Percentiles rank a stretch among this genome's conserved stretches.
Evolutionary conservation across 345 rosid species (phyloP).

Genomic region (Anastatica hierochuntica): DNA sequence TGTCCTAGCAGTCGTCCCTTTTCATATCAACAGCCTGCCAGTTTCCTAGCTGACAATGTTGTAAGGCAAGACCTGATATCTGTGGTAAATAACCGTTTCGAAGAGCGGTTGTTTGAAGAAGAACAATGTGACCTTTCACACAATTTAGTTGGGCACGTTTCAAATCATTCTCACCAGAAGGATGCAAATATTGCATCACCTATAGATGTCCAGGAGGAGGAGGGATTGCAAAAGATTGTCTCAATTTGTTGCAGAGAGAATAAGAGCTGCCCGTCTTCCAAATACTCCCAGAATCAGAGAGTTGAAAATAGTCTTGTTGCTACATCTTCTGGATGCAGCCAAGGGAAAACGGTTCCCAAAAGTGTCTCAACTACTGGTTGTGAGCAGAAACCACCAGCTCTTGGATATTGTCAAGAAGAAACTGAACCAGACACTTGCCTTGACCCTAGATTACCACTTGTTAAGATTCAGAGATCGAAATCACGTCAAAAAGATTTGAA

Average conservation of each 20-base stretch:
- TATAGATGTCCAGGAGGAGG: constrained; percentile 30
- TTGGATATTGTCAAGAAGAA: constrained; percentile 30
- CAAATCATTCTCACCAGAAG: constrained; percentile 21
- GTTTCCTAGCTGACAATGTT: constrained; percentile 21
- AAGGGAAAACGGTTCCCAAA: constrained; percentile 6
- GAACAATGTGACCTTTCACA: constrained; percentile 29
- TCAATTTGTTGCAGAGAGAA: constrained; percentile 9
- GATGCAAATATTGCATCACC: constrained; percentile 40
- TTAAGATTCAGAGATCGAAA: constrained; percentile 60
- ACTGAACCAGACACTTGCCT: constrained; percentile 21
- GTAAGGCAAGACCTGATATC: constrained; percentile 16
- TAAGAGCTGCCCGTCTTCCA: neutral
- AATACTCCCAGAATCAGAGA: constrained; percentile 4
- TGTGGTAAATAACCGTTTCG: constrained; percentile 9
- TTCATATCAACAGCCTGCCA: constrained; percentile 23
- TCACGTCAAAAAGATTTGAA: constrained; percentile 63
- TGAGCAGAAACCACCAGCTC: constrained; percentile 37
- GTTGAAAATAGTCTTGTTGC: constrained; percentile 5
- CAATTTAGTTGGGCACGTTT: constrained; percentile 13
- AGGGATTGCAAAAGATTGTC: constrained; percentile 25
- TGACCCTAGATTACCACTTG: constrained; percentile 39
- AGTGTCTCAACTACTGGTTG: constrained; percentile 25
- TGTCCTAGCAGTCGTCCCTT: constrained; percentile 30
- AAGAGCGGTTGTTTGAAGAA: constrained; percentile 22
- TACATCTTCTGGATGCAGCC: constrained; percentile 18